Evolutionary conservation across 2,329 filamentous ascomycete species (phyloP).

Genomic region (Xenoacremonium recifei): DNA sequence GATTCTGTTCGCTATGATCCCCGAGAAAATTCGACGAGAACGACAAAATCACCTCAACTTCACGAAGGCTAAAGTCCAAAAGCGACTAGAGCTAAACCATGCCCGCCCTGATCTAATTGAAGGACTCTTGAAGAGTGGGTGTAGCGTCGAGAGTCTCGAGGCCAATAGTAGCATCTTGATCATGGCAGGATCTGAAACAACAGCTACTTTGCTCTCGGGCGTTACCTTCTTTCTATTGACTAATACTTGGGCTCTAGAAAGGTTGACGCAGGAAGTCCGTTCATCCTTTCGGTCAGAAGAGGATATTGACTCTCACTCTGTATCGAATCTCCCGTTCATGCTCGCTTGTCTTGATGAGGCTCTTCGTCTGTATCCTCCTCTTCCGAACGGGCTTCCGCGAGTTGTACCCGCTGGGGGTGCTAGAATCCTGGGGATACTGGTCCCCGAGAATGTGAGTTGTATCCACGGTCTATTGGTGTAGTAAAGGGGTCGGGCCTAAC

Average conservation of each 20-base stretch:
- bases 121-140: slow-evolving; percentile 1
- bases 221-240: slow-evolving; percentile 26
- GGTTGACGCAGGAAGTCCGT: slow-evolving; percentile 38
- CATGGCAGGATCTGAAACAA: slow-evolving; percentile 33
- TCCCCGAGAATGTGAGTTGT: slow-evolving; percentile 30
- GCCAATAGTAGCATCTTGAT: slow-evolving; percentile 19
- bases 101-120: slow-evolving; percentile 4
- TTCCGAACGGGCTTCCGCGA: slow-evolving; percentile 18
- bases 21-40: slow-evolving; percentile 1
- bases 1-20: too few species aligned
- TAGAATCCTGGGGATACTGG: slow-evolving; percentile 22
- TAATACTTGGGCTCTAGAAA: slow-evolving; percentile 18
- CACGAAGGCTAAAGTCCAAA: background rate
- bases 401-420: slow-evolving; percentile 31
- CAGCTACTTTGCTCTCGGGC: slow-evolving; percentile 29
- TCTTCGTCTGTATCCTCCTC: slow-evolving; percentile 36
- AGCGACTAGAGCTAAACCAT: background rate
- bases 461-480: background rate
- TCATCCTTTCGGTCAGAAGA: slow-evolving; percentile 30
- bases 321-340: slow-evolving; percentile 20
- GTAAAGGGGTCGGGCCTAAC: background rate
- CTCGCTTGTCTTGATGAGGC: slow-evolving; percentile 39
- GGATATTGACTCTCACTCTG: slow-evolving; percentile 33
- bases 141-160: slow-evolving; percentile 5
- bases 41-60: background rate